Evolutionary conservation across 2,329 filamentous ascomycete genomes (phyloP).

Genomic region (Claviceps citrina): DNA sequence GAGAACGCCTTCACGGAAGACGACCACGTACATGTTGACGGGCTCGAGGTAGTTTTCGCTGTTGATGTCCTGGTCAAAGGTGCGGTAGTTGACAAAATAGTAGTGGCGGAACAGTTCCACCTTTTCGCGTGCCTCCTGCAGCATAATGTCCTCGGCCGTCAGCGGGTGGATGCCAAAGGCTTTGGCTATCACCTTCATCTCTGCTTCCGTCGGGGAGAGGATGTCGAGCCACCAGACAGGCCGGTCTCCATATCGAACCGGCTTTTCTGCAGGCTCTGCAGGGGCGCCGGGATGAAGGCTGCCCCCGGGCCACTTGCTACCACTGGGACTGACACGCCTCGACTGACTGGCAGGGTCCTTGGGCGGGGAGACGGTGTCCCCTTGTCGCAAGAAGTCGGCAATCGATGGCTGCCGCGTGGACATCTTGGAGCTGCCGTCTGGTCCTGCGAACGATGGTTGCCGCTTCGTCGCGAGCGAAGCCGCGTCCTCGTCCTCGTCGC

Average conservation of each 20-base stretch:
- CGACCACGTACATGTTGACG: slow-evolving; percentile 93
- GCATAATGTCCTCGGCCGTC: slow-evolving; percentile 90
- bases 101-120: slow-evolving; percentile 95
- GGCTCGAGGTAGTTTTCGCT: slow-evolving; percentile 86
- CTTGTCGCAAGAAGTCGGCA: slow-evolving; percentile 15
- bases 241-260: slow-evolving; percentile 55
- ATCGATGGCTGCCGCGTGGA: slow-evolving; percentile 33
- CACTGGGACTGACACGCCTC: slow-evolving; percentile 32
- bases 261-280: slow-evolving; percentile 21
- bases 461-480: slow-evolving; percentile 12
- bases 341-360: slow-evolving; percentile 22
- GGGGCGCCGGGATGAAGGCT: slow-evolving; percentile 7
- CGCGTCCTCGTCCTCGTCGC: slow-evolving; percentile 35
- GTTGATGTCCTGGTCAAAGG: slow-evolving; percentile 85
- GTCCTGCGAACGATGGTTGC: slow-evolving; percentile 11
- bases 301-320: slow-evolving; percentile 23
- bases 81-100: slow-evolving; percentile 97
- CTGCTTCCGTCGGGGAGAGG: slow-evolving; percentile 73
- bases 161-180: slow-evolving; percentile 91
- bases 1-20: slow-evolving; percentile 88
- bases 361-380: slow-evolving; percentile 15
- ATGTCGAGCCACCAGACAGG: slow-evolving; percentile 97
- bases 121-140: slow-evolving; percentile 94
- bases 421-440: slow-evolving; percentile 26
- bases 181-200: slow-evolving; percentile 89